phyloP scores from a whole-genome alignment of 2,329 filamentous ascomycete genomes.

The Penicillium digitatum region DNA sequence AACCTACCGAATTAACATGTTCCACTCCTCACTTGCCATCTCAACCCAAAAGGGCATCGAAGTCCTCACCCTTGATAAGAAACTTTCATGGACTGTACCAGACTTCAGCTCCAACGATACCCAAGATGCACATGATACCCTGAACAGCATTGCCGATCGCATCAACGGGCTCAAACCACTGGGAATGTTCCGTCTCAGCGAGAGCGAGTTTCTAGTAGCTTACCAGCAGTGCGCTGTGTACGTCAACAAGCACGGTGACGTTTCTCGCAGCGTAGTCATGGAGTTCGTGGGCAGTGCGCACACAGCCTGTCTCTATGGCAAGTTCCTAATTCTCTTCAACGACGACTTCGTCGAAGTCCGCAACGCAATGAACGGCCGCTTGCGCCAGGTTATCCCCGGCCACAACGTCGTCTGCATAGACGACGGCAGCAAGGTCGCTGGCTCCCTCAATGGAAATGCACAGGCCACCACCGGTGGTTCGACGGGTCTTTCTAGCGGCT shows the following conservation, averaged over 20 bases:
- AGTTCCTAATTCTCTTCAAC: conserved; percentile 90
- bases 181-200: conserved; percentile 93
- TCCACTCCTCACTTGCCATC: conserved; percentile 90
- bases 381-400: conserved; percentile 91
- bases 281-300: conserved; percentile 95
- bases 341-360: conserved; percentile 95
- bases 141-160: conserved; percentile 78
- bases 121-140: conserved; percentile 56
- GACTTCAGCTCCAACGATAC: conserved; percentile 62
- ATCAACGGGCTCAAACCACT: conserved; percentile 80
- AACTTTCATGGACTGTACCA: conserved; percentile 89
- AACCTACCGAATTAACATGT: conserved; percentile 91
- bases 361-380: conserved; percentile 89
- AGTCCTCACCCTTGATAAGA: conserved; percentile 94
- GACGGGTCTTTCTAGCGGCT: conserved; percentile 26
- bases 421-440: conserved; percentile 56
- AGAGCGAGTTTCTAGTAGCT: conserved; percentile 85
- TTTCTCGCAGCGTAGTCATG: conserved; percentile 92
- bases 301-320: conserved; percentile 81
- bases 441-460: conserved; percentile 34
- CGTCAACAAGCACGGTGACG: conserved; percentile 95
- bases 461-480: conserved; percentile 33
- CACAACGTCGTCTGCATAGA: conserved; percentile 87
- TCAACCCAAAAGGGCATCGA: conserved; percentile 90
- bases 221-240: conserved; percentile 98